phyloP scores from a whole-genome alignment of 2,329 filamentous ascomycete species.

The Lanzia echinophila region DNA sequence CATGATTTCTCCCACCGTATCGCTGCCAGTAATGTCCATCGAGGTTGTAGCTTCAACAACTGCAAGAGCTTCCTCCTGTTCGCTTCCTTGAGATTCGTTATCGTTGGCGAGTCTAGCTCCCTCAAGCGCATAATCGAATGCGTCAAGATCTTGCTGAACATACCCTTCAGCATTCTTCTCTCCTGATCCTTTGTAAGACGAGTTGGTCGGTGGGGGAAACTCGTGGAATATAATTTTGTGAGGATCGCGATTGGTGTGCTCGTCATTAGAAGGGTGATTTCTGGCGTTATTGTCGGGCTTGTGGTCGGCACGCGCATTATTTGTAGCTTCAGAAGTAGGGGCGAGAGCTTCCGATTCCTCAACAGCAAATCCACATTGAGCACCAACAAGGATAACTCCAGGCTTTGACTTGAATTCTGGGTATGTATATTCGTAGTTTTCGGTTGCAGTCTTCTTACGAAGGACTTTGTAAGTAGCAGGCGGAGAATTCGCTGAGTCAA shows the following conservation, averaged over 20 bases:
- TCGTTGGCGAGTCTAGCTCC: conserved; percentile 2
- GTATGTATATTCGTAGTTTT: not conserved
- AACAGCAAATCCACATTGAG: not conserved
- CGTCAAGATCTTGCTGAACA: not conserved
- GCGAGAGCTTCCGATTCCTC: not conserved
- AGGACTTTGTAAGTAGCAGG: no score
- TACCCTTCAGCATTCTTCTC: not conserved
- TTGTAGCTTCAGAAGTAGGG: conserved; percentile 1
- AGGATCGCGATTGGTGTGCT: not conserved
- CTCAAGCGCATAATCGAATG: conserved; percentile 3
- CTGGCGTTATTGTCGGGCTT: no score
- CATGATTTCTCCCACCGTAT: not conserved
- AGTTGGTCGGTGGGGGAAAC: conserved; percentile 1
- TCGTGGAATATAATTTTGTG: no score
- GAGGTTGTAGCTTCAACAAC: not conserved
- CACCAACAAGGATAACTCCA: not conserved
- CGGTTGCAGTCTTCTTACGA: no score
- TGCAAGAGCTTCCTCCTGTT: not conserved
- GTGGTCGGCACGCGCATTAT: no score
- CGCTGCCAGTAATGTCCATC: not conserved
- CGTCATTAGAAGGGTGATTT: no score
- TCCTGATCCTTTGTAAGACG: not conserved
- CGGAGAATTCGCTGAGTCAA: no score
- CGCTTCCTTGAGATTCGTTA: not conserved
- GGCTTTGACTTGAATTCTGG: not conserved